A percentile compares a stretch with the other conserved stretches of the same genome.
These are phyloP conservation scores for Suhomyces anneliseae DNA, from an alignment of 1,139 yeast genomes.

Conservation along the genomic window DNA sequence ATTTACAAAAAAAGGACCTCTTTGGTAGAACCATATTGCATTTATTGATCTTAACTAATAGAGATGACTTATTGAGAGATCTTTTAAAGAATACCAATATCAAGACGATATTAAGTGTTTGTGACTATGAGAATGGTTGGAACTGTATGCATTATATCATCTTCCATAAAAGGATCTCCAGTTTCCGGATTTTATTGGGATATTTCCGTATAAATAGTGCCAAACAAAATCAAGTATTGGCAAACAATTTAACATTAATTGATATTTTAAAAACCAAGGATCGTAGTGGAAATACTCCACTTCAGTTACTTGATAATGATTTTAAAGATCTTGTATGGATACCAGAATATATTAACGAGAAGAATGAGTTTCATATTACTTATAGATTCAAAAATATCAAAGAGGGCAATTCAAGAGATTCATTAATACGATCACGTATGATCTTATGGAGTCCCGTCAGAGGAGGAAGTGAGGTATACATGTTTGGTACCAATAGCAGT, in stretches of 20 bases:
- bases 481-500: constrained; percentile 67
- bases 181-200: constrained; percentile 53
- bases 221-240: constrained; percentile 18
- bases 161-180: constrained; percentile 56
- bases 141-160: constrained; percentile 74
- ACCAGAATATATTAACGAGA: constrained; percentile 45
- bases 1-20: constrained; percentile 57
- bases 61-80: constrained; percentile 44
- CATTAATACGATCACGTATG: constrained; percentile 9
- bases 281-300: constrained; percentile 63
- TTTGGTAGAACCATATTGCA: constrained; percentile 75
- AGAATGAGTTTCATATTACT: constrained; percentile 21
- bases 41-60: constrained; percentile 53
- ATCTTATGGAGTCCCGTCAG: constrained; percentile 32
- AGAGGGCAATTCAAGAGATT: constrained; percentile 6
- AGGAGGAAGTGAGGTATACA: constrained; percentile 61
- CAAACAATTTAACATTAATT: constrained; percentile 19
- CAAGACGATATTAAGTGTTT: constrained; percentile 35
- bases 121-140: constrained; percentile 82
- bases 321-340: constrained; percentile 41
- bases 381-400: constrained; percentile 21
- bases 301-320: constrained; percentile 54
- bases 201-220: constrained; percentile 19
- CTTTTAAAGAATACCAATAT: constrained; percentile 49
- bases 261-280: constrained; percentile 61